A percentile compares a stretch with the other conserved stretches of the same genome.
Evolutionary conservation across 495 filamentous ascomycete genomes (phyloP).

Genomic region (Lepidopterella palustris): DNA sequence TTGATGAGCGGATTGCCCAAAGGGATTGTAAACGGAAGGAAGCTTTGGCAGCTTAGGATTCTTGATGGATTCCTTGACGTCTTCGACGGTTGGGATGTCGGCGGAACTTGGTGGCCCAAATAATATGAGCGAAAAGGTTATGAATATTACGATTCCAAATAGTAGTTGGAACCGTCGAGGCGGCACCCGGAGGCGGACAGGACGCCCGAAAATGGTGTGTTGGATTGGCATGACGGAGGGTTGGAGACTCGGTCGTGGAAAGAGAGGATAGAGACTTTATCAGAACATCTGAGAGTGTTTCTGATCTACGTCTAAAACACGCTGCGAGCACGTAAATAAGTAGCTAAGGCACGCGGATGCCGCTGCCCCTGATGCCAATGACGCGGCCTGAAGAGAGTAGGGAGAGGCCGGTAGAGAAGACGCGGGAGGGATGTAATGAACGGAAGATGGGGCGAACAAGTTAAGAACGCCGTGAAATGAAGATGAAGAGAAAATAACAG

Average conservation of each 20-base stretch:
- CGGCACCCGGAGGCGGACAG: slow-evolving; percentile 24
- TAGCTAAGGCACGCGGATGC: neutral
- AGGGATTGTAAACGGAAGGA: slow-evolving; percentile 37
- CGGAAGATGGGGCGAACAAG: neutral
- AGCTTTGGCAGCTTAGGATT: slow-evolving; percentile 22
- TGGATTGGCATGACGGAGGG: slow-evolving; percentile 45
- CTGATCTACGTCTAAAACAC: too few species aligned
- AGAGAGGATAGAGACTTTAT: neutral
- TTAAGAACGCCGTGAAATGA: neutral
- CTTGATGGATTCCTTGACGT: slow-evolving; percentile 28
- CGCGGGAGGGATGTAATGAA: neutral
- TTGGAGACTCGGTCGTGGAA: neutral
- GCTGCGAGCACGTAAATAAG: neutral
- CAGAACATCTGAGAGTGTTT: neutral
- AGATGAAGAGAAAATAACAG: neutral
- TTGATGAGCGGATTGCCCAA: slow-evolving; percentile 64
- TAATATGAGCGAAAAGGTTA: slow-evolving; percentile 41
- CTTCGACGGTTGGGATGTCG: slow-evolving; percentile 36
- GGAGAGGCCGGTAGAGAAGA: neutral
- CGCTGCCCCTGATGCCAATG: neutral
- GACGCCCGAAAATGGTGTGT: slow-evolving; percentile 41
- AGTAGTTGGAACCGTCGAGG: slow-evolving; percentile 33
- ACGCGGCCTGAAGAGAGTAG: neutral
- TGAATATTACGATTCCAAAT: slow-evolving; percentile 28
- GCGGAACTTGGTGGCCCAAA: slow-evolving; percentile 18